These are phyloP conservation scores for Sanghuangporus weigelae DNA, from an alignment of 1,284 basidiomycete genomes.

Conservation along the genomic window DNA sequence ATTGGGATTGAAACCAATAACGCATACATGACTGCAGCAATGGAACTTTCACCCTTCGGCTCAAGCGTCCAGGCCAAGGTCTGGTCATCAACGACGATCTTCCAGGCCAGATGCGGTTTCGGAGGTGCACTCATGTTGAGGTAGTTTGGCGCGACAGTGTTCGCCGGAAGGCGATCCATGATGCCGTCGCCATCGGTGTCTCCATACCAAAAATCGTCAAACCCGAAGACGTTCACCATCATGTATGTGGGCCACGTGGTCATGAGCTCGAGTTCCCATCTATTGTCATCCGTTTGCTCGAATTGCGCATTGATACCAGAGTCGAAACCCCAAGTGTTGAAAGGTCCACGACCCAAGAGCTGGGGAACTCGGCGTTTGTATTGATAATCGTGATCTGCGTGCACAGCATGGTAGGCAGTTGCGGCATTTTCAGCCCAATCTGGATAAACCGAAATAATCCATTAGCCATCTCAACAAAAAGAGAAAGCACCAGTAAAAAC, in stretches of 20 bases:
- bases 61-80: conserved; percentile 72
- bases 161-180: conserved; percentile 85
- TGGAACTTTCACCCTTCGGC: conserved; percentile 74
- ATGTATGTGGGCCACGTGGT: conserved; percentile 82
- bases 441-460: conserved; percentile 25
- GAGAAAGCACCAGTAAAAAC: conserved; percentile 23
- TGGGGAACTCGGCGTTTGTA: conserved; percentile 75
- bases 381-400: conserved; percentile 67
- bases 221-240: conserved; percentile 85
- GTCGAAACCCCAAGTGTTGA: conserved; percentile 90
- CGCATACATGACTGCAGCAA: conserved; percentile 82
- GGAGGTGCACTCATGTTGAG: conserved; percentile 86
- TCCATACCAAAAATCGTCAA: conserved; percentile 87
- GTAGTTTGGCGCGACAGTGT: conserved; percentile 79
- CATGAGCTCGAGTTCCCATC: conserved; percentile 82
- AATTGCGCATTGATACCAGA: conserved; percentile 68
- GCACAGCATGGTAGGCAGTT: conserved; percentile 63
- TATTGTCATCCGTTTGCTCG: conserved; percentile 53
- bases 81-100: conserved; percentile 71
- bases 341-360: conserved; percentile 78
- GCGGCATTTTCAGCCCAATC: conserved; percentile 71
- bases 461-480: background rate
- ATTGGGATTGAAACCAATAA: conserved; percentile 77
- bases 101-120: conserved; percentile 79
- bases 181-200: conserved; percentile 83